Evolutionary conservation across 208 protist species (phyloP), one percentile per base, ranked within the genome.

Genomic region (Acanthamoeba triangularis): DNA sequence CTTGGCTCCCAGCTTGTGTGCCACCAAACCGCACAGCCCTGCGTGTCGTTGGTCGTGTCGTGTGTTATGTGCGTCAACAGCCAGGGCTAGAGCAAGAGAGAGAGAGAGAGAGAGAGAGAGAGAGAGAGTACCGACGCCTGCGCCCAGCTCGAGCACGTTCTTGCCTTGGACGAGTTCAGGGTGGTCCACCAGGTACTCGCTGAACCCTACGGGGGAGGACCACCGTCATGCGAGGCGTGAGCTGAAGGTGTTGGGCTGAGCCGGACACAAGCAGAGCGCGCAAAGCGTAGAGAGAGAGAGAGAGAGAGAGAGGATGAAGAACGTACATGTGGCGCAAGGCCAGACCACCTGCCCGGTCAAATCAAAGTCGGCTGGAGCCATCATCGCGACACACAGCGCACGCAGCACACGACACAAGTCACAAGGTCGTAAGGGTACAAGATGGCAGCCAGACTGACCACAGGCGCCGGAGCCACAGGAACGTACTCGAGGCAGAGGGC

Each of bases 11-110:
- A 85, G 41, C 47, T 85, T 85, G 33, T 85, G 25, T 2, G 76
- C 76, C 76, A 85, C 35, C 76, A 85, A 49, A 33, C 76, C 76
- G 47, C 76, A 85, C 47, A 85, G 33, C 25, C 76, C 76, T 85
- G 41, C 14, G 25, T n/a, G n/a, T n/a, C n/a, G n/a, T n/a, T n/a
- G n/a, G n/a, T n/a, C n/a, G n/a, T 30, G 23, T 30, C 11, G 13
- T 14, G 28, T 11, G n/a, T n/a, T n/a, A n/a, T n/a, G n/a, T n/a
- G n/a, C n/a, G n/a, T n/a, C n/a, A n/a, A n/a, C n/a, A n/a, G n/a
- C n/a, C n/a, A n/a, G n/a, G n/a, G n/a, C n/a, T n/a, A n/a, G n/a
- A n/a, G n/a, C n/a, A n/a, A n/a, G n/a, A n/a, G n/a, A n/a, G n/a
- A n/a, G n/a, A n/a, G n/a, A n/a, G n/a, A n/a, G n/a, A n/a, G n/a